A percentile compares a stretch with the other conserved stretches of the same genome.
phyloP scores from a whole-genome alignment of 1,284 basidiomycete species.

The Meira miltonrushii region DNA sequence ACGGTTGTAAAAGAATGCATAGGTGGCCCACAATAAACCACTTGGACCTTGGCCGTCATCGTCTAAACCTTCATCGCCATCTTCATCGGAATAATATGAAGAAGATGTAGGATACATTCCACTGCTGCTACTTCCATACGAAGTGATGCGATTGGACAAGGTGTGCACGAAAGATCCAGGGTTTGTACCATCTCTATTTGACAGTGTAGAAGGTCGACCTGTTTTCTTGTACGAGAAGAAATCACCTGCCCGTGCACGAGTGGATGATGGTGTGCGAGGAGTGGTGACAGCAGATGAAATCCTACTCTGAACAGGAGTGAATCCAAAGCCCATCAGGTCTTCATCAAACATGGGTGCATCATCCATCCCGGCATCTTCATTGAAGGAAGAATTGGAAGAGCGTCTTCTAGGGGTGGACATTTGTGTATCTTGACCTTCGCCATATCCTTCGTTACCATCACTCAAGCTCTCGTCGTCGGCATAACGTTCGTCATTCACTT shows the following conservation, averaged over 20 bases:
- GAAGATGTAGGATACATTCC: not conserved
- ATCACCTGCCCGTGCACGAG: conserved; percentile 7
- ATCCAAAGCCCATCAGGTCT: conserved; percentile 38
- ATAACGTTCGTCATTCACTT: conserved; percentile 29
- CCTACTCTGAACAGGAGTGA: conserved; percentile 16
- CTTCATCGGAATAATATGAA: not conserved
- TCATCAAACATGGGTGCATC: conserved; percentile 51
- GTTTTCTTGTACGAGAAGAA: not conserved
- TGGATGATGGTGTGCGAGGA: conserved; percentile 7
- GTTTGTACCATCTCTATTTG: no score
- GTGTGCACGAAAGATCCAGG: no score
- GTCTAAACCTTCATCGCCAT: not conserved
- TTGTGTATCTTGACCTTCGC: not conserved
- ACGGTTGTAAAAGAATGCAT: conserved; percentile 94
- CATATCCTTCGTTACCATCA: not conserved
- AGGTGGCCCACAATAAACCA: conserved; percentile 87
- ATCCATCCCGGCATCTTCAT: conserved; percentile 2
- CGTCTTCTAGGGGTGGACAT: conserved; percentile 12
- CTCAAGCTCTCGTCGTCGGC: conserved; percentile 23
- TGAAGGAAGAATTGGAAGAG: not conserved
- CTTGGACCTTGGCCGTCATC: conserved; percentile 61
- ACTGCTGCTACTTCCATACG: no score
- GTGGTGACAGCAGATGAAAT: conserved; percentile 14
- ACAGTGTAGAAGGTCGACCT: no score
- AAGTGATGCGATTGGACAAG: no score